phyloP scores from a whole-genome alignment of 306 rosid species.

The Hippophae tibetana region DNA sequence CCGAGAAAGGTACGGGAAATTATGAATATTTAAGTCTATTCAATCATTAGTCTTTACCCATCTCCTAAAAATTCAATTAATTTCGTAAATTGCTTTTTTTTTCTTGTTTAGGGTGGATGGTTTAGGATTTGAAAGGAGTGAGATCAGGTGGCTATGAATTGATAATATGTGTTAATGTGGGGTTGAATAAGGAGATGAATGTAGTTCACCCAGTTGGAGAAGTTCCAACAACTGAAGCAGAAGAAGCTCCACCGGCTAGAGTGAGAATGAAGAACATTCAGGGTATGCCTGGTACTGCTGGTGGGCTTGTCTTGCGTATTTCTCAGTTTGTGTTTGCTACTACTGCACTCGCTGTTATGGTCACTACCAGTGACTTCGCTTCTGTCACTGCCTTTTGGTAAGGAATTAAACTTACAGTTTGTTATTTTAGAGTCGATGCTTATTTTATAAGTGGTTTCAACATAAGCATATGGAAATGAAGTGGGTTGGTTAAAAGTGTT shows the following conservation, averaged over 20 bases:
- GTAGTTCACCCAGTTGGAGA: constrained; percentile 79
- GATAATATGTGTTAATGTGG: constrained; percentile 10
- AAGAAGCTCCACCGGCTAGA: constrained; percentile 37
- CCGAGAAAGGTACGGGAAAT: too few relatives aligned
- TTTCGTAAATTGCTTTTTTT: too few relatives aligned
- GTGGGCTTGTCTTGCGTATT: constrained; percentile 59
- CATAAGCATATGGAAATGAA: too few relatives aligned
- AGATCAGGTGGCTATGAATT: constrained; percentile 23
- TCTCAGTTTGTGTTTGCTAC: constrained; percentile 57
- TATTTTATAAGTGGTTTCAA: neutral
- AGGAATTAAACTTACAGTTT: neutral
- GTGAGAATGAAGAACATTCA: constrained; percentile 76
- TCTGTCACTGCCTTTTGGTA: constrained; percentile 89
- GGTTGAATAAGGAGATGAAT: constrained; percentile 44
- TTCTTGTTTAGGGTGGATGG: too few relatives aligned
- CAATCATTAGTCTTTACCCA: too few relatives aligned
- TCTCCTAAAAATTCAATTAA: too few relatives aligned
- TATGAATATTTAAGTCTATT: too few relatives aligned
- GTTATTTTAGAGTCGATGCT: too few relatives aligned
- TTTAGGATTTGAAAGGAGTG: neutral
- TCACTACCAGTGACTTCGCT: constrained; percentile 69
- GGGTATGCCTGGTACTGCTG: constrained; percentile 91
- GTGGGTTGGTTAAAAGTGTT: too few relatives aligned
- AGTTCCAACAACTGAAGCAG: constrained; percentile 29
- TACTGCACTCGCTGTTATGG: constrained; percentile 68